Evolutionary conservation across 129 eudicot genomes (phyloP).

Genomic region (Artemisia tridentata): DNA sequence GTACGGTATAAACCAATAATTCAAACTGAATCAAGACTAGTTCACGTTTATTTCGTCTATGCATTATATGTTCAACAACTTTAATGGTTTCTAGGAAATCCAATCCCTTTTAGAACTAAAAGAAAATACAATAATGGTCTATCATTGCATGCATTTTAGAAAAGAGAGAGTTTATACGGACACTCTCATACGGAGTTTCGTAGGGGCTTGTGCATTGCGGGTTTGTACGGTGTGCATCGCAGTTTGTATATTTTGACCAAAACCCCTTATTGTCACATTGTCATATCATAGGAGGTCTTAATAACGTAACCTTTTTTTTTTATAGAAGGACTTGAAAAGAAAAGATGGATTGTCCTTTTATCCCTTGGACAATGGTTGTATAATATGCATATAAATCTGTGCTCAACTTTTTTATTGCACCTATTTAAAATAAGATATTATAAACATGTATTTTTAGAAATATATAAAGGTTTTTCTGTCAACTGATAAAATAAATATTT

Average conservation of each 20-base stretch:
- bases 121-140: background rate
- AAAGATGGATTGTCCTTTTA: background rate
- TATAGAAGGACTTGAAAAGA: background rate
- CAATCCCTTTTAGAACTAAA: background rate
- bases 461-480: background rate
- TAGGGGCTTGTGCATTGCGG: no score
- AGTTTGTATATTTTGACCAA: no score
- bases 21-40: conserved; percentile 12
- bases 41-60: background rate
- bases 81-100: conserved; percentile 4
- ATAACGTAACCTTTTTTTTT: no score
- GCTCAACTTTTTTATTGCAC: background rate
- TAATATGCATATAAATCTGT: background rate
- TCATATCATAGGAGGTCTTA: no score
- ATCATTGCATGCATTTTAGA: background rate
- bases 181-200: no score
- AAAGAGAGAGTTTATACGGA: no score
- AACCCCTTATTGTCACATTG: no score
- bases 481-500: no score
- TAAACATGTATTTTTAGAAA: no score
- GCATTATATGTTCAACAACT: conserved; percentile 13
- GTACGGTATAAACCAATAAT: conserved; percentile 35
- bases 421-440: no score
- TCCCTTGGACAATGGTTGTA: background rate
- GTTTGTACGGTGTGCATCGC: no score